Evolutionary conservation across 768 basidiomycete genomes (phyloP), one percentile per base, ranked within the genome.

Genomic region (Psilocybe subaeruginosa): DNA sequence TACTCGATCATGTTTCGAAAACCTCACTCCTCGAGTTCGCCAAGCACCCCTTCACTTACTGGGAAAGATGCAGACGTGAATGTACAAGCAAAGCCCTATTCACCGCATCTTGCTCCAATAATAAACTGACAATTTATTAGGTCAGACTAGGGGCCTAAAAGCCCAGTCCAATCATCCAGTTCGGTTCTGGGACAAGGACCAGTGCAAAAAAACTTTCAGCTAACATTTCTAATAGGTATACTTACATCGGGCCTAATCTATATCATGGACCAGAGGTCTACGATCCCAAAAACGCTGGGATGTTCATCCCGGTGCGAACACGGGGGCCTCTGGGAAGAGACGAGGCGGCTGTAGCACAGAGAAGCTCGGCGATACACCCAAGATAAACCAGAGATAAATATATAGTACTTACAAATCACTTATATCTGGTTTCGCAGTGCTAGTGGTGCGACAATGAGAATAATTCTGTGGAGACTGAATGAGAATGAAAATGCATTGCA

Each of bases 81-180:
- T n/a, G n/a, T n/a, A n/a, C 16, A 37, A 8, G 51, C 31, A 16
- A n/a, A 17, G 51, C 35, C n/a, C 41, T 12, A 43, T 39, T 23
- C 23, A 23, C 33, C 6, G 33, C 33, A 35, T 35, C 11, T 35
- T 35, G 6, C 11, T 11, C 33, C 11, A 11, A 35, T 35, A 11
- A 35, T 35, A 50, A 8, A 50, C 29, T 30, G 29, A 29, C 27
- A 8, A 30, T 31, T 35, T 19, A 41, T n/a, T 7, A 64, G 54
- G 47, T 31, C 5, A 57, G 33, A 41, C 11, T 62, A 9, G n/a
- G 37, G 14, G 35, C 16, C 8, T 43, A 58, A n/a, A 33, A 52
- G 33, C 33, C 50, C 11, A 62, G 61, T 19, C 56, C 61, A 43
- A 58, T 54, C 14, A 39, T 61, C 17, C 49, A 50, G 17, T 56